Conservation (phyloP, 2,329 filamentous ascomycete species). For the Penicillium olsonii region DNA sequence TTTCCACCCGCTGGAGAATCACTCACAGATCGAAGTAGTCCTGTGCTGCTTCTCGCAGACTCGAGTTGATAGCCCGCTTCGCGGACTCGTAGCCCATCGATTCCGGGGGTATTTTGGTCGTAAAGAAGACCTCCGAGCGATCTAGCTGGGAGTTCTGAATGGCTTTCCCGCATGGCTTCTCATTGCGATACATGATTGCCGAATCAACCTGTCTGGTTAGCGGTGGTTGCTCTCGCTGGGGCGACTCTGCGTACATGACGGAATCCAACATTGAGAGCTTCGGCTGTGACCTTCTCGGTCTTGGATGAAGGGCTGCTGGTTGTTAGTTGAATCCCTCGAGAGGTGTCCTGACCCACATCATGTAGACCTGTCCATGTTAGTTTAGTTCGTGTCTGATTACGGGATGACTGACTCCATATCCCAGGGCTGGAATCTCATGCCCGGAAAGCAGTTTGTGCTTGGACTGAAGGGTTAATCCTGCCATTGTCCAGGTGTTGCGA, state of each 20-base stretch:
- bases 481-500: slow-evolving; percentile 8
- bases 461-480: slow-evolving; percentile 27
- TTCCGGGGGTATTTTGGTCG: slow-evolving; percentile 73
- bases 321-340: slow-evolving; percentile 4
- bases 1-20: background rate
- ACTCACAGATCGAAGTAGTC: slow-evolving; percentile 72
- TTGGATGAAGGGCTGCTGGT: slow-evolving; percentile 25
- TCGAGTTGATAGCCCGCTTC: slow-evolving; percentile 62
- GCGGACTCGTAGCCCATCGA: slow-evolving; percentile 66
- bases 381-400: background rate
- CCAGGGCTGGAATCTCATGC: slow-evolving; percentile 61
- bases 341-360: slow-evolving; percentile 28
- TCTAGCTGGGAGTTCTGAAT: slow-evolving; percentile 60
- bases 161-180: slow-evolving; percentile 67
- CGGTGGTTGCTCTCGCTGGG: background rate
- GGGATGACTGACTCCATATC: slow-evolving; percentile 54
- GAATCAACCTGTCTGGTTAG: slow-evolving; percentile 50
- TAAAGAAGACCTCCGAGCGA: slow-evolving; percentile 75
- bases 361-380: slow-evolving; percentile 28
- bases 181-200: slow-evolving; percentile 70
- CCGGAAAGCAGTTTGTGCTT: slow-evolving; percentile 60
- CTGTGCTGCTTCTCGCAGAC: slow-evolving; percentile 64
- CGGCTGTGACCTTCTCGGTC: slow-evolving; percentile 28
- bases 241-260: slow-evolving; percentile 29
- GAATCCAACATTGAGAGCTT: slow-evolving; percentile 33